Evolutionary conservation across 768 basidiomycete species (phyloP), one percentile per base, ranked within the genome.

Genomic region (Dentipellis fragilis): DNA sequence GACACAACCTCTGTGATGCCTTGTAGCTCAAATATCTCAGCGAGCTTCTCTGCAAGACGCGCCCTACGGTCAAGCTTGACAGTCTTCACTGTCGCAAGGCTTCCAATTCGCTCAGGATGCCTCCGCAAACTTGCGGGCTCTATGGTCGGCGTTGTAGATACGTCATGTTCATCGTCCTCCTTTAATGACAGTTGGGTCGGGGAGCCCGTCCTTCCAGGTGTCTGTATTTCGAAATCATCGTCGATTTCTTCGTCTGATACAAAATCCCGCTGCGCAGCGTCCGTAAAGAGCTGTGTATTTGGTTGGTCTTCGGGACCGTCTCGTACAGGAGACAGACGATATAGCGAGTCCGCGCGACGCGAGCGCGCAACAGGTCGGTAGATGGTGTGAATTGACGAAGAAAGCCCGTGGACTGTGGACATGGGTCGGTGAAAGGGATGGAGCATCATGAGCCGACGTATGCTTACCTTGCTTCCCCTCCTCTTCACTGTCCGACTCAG

Each of bases 371-470:
- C 68, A 19, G 90, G 90, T 19, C 89, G 82, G 66, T 93, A 81
- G 51, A 93, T 91, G 39, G 91, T 81, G 65, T 93, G 91, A 45
- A 93, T 91, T 10, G 91, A 93, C 22, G 91, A 93, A 1, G 91
- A 82, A 54, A 92, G 69, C 39, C 73, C 77, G 52, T 66, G 72
- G 22, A 57, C 64, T 76, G 81, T 51, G 14, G 46, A 40, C 47
- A 53, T 59, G 17, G 35, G 35, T 21, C 38, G 40, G 16, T 49
- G 19, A 9, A 7, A 51, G 37, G 17, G 37, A 37, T 45, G 35
- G 23, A 57, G 39, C 38, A 19, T 22, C 42, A 21, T 46, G 35
- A 54, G 19, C 48, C 45, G 48, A 23, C 46, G 16, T 36, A 5
- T 48, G 54, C 62, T 29, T 54, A 69, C 68, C 58, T n/a, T 58